Evolutionary conservation across 1,284 basidiomycete genomes (phyloP), one percentile per base, ranked within the genome.

Genomic region (Austroboletus novae-zelandiae): DNA sequence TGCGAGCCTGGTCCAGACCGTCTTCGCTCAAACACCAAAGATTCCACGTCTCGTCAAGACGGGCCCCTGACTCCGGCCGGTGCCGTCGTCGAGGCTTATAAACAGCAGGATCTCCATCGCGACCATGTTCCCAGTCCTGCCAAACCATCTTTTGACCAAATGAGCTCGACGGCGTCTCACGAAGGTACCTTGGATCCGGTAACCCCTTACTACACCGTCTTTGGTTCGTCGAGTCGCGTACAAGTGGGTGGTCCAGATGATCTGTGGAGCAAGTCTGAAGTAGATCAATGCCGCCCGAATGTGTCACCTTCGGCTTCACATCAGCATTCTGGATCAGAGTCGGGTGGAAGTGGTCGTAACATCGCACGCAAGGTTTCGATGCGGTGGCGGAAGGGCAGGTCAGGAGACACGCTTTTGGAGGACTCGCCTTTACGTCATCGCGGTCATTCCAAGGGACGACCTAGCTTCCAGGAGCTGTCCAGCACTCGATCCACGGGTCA

Each of bases 1-100:
- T 18, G 13, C 17, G 40, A 48, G 18, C 20, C 18, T 8, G 44
- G 50, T 18, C 17, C 34, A 17, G 37, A 46, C 11, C 30, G 2
- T 17, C 44, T 31, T 11, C 29, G 31, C 29, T 42, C 42, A 13
- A 39, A 25, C 2, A 23, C 45, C 23, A 55, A 42, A 9, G 48
- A 50, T 1, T 18, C 34, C 30, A 40, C 11, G 10, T 45, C 44
- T 10, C 42, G 32, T 17, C 37, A 14, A 9, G 41, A 8, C 18
- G 30, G 20, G 9, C 27, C 50, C 20, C 68, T 83, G 7, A 85
- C 83, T 0, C 83, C 83, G 3, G 82, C 83, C 0, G 73, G 77
- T 3, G 76, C 76, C 0, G 76, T 85, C 29, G 76, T 71, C 6
- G 75, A 77, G 43, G 80, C 81, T 4, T 85, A 85, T 61, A 82